A percentile compares a stretch with the other conserved stretches of the same genome.
These are phyloP conservation scores for Cryptosporidium meleagridis DNA, from an alignment of 169 alveolate species.

Conservation along the genomic window DNA sequence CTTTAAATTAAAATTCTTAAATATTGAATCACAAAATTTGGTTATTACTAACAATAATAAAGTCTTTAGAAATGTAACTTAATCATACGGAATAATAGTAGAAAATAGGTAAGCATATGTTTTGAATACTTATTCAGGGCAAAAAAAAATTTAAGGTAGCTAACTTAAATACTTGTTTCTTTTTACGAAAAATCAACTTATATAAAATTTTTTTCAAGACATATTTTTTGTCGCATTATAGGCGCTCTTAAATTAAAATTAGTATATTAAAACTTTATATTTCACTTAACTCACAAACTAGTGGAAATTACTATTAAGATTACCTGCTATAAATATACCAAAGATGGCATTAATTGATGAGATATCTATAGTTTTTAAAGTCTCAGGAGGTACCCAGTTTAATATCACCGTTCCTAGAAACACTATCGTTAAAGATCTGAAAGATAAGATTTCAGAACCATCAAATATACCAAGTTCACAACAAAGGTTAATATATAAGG, in stretches of 20 bases:
- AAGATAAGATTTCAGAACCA: conserved; percentile 82
- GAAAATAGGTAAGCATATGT: too few relatives aligned
- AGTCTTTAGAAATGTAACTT: too few relatives aligned
- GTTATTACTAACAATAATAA: background rate
- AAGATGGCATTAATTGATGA: conserved; percentile 64
- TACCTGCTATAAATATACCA: background rate
- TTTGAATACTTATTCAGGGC: too few relatives aligned
- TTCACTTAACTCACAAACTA: background rate
- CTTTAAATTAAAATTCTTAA: too few relatives aligned
- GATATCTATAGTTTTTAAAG: conserved; percentile 81
- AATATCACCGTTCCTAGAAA: conserved; percentile 79
- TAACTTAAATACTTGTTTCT: too few relatives aligned
- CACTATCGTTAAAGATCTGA: conserved; percentile 81
- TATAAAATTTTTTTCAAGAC: background rate
- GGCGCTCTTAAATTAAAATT: conserved; percentile 13
- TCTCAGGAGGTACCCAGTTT: conserved; percentile 85
- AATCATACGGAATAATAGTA: too few relatives aligned
- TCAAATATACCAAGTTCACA: conserved; percentile 82
- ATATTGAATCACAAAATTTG: too few relatives aligned
- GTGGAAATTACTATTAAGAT: background rate
- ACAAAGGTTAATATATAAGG: conserved; percentile 88
- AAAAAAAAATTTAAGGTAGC: too few relatives aligned
- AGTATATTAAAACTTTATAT: background rate
- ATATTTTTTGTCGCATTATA: conserved; percentile 6
- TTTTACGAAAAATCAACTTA: too few relatives aligned